Conservation (phyloP, 1,284 basidiomycete genomes). For the Sporisorium sorghi region DNA sequence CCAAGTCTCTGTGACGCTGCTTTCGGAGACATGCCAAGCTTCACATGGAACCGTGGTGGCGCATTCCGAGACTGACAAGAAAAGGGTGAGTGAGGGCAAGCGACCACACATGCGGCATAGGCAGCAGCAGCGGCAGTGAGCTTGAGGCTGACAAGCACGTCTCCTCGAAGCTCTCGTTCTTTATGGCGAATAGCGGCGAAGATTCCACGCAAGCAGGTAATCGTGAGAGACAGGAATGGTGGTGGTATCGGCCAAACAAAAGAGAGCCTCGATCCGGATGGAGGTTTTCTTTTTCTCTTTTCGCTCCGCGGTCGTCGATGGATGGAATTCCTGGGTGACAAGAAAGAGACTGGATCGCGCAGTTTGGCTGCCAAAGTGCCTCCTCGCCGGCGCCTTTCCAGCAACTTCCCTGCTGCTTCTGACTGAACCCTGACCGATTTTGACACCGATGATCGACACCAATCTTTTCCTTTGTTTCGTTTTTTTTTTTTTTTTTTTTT, state of each 20-base stretch:
- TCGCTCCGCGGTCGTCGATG: not conserved
- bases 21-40: too few relatives aligned
- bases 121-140: too few relatives aligned
- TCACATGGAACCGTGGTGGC: too few relatives aligned
- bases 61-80: too few relatives aligned
- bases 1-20: too few relatives aligned
- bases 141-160: too few relatives aligned
- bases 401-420: slow-evolving; percentile 2
- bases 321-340: slow-evolving; percentile 14
- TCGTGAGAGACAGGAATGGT: not conserved
- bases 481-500: too few relatives aligned
- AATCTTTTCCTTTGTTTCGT: not conserved
- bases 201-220: not conserved
- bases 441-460: too few relatives aligned
- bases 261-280: slow-evolving; percentile 25
- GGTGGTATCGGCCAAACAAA: not conserved
- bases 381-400: not conserved
- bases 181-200: too few relatives aligned
- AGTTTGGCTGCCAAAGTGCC: slow-evolving; percentile 2
- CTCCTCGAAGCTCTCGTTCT: too few relatives aligned
- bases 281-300: slow-evolving; percentile 9
- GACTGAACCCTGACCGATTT: too few relatives aligned
- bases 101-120: slow-evolving; percentile 6
- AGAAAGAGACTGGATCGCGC: slow-evolving; percentile 2
- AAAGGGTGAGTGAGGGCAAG: too few relatives aligned